Evolutionary conservation across 148 eudicot genomes (phyloP).

Genomic region (Gaultheria prostrata): DNA sequence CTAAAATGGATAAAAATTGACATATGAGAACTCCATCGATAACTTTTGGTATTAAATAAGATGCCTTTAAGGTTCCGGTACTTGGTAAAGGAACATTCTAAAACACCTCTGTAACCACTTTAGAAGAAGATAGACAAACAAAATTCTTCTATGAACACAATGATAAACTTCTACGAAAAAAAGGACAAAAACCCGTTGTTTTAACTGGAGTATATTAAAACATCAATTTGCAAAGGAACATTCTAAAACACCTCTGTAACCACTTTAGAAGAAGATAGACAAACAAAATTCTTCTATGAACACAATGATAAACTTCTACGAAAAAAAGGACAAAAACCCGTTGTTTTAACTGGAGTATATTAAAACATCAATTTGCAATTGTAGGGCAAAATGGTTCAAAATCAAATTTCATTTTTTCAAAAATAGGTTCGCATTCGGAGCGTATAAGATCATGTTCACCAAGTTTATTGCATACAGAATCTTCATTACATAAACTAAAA

Average conservation of each 20-base stretch:
- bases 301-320: not conserved
- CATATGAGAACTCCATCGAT: not conserved
- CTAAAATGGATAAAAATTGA: constrained; percentile 31
- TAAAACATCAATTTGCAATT: not conserved
- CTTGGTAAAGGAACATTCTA: not conserved
- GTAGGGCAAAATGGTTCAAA: not conserved
- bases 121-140: constrained; percentile 1
- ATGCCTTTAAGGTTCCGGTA: not conserved
- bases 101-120: not conserved
- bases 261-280: too few species aligned
- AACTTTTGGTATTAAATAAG: not conserved
- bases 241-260: too few species aligned
- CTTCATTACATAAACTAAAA: not conserved
- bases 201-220: not conserved
- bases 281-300: not conserved
- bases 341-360: not conserved
- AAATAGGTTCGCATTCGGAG: not conserved
- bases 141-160: not conserved
- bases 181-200: not conserved
- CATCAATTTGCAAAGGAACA: not conserved
- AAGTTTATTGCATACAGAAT: not conserved
- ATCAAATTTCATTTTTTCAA: not conserved
- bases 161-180: not conserved
- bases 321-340: not conserved
- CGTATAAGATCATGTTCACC: not conserved